Evolutionary conservation across 192 early-diverging fungal genomes (phyloP).

Genomic region (Glomus cerebriforme): DNA sequence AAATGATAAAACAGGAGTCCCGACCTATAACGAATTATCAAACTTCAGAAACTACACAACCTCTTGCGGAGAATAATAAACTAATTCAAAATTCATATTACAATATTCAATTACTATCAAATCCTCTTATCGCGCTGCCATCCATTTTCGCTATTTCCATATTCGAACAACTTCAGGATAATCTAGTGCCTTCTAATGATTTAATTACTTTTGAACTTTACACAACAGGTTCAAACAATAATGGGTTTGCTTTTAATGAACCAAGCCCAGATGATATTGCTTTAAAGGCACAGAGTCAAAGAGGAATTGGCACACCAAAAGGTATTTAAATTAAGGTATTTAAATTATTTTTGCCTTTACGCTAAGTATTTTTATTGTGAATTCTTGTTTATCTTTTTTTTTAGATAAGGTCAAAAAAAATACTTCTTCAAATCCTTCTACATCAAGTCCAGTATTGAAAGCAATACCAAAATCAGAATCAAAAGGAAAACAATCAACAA

Average conservation of each 20-base stretch:
- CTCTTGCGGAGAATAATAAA: neutral
- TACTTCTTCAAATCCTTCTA: neutral
- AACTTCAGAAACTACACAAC: neutral
- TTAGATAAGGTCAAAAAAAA: no score
- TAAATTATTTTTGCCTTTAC: neutral
- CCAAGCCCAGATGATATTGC: constrained; percentile 85
- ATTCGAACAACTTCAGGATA: constrained; percentile 34
- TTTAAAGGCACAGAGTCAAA: constrained; percentile 52
- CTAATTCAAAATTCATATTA: neutral
- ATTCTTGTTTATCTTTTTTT: neutral
- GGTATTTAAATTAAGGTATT: neutral
- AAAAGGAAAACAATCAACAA: neutral
- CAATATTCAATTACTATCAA: neutral
- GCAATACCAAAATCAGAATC: neutral
- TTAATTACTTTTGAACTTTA: constrained; percentile 20
- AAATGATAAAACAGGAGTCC: neutral
- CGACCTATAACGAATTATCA: neutral
- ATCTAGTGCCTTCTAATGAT: constrained; percentile 9
- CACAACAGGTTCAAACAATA: constrained; percentile 3
- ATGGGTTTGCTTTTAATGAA: constrained; percentile 66
- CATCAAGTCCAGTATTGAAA: neutral
- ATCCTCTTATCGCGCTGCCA: constrained; percentile 40
- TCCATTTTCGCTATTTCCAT: constrained; percentile 43
- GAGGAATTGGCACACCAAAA: constrained; percentile 16
- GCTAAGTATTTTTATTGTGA: neutral